Base-by-base conservation (phyloP, 148 eudicot genomes). In the Amaranthus hypochondriacus region DNA sequence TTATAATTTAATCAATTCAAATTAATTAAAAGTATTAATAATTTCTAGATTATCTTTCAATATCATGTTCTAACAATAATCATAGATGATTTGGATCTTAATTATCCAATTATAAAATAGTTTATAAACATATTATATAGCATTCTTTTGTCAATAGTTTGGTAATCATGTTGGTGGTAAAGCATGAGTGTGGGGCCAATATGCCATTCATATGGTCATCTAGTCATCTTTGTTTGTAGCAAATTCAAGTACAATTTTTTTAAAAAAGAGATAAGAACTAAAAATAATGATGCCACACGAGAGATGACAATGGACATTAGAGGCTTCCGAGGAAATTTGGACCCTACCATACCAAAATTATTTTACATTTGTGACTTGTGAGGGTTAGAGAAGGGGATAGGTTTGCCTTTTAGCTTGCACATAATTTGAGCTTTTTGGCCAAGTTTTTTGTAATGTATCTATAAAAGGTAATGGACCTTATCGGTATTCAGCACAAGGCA, bases 251-350 rank as follows among this genome's bases (percentile, higher is more conserved):
- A 39, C 72, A 67, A 67, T 39, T 6, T 48, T 14, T 42, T 43
- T 54, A 7, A 47, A 14, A 44, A 62, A 64, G 71, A 2, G n/a
- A 21, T 52, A 69, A 42, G 56, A 69, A 53, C 14, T 28, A 56
- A 69, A 69, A 55, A 55, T 12, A 66, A 75, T 55, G 48, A 74
- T 59, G 65, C 56, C 74, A 58, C 67, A 50, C 56, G 66, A 72
- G 66, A 72, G 75, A 48, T 67, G 66, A 21, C 71, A 74, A 42
- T 54, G 18, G 70, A 74, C 61, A 69, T 49, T 12, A 50, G 62
- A 54, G 54, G 14, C 50, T 50, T 55, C 4, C 14, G 43, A 6
- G 44, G 44, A 59, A 11, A 47, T n/a, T 49, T 1, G 2, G 75
- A 49, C 75, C 75, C 66, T 61, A 61, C 66, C 18, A 48, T 9